phyloP scores from a whole-genome alignment of 2,329 filamentous ascomycete species.

The Alternaria postmessia region DNA sequence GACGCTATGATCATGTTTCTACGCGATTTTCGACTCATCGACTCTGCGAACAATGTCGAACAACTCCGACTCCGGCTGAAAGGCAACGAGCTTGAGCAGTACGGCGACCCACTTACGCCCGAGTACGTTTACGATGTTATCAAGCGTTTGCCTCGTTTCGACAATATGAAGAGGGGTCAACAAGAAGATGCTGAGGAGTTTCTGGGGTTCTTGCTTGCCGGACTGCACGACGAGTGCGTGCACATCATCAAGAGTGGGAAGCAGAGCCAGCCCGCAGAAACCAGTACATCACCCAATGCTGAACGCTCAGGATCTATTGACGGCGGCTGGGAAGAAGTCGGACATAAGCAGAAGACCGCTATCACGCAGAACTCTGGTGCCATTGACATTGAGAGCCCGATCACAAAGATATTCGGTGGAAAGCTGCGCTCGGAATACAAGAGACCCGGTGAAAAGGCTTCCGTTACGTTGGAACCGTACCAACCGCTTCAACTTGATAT shows the following conservation, averaged over 20 bases:
- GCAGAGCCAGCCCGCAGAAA: conserved; percentile 36
- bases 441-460: conserved; percentile 85
- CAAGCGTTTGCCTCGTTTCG: conserved; percentile 83
- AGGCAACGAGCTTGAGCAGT: conserved; percentile 83
- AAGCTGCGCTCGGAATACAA: conserved; percentile 88
- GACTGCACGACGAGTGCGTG: conserved; percentile 90
- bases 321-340: conserved; percentile 93
- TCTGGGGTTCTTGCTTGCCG: conserved; percentile 88
- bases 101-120: conserved; percentile 88
- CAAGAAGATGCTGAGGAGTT: conserved; percentile 99
- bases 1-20: conserved; percentile 98
- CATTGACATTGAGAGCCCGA: conserved; percentile 75
- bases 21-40: conserved; percentile 87
- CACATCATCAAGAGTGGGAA: conserved; percentile 71
- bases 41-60: conserved; percentile 77
- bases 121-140: conserved; percentile 97
- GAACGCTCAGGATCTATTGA: conserved; percentile 58
- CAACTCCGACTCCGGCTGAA: conserved; percentile 78
- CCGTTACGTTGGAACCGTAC: conserved; percentile 91
- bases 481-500: conserved; percentile 96
- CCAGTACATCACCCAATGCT: conserved; percentile 54
- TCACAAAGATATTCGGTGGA: conserved; percentile 94
- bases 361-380: conserved; percentile 86
- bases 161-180: conserved; percentile 93
- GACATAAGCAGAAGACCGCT: conserved; percentile 85